Percentiles rank a stretch among this genome's conserved stretches.
These are phyloP conservation scores for Torrubiella hemipterigena DNA, from an alignment of 2,329 filamentous ascomycete species.

Conservation along the genomic window DNA sequence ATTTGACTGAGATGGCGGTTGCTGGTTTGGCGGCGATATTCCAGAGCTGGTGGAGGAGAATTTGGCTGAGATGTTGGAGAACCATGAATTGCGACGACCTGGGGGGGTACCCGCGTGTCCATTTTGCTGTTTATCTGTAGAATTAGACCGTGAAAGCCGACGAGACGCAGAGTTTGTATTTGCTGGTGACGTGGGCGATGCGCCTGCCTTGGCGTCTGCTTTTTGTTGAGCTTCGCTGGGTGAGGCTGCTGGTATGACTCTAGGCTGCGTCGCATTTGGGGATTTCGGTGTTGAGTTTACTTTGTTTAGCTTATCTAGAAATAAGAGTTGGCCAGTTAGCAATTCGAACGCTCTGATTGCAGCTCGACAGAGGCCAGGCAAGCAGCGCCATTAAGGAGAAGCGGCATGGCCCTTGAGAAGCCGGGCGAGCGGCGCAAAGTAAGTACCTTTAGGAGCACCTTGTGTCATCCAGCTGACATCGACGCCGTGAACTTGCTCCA, in stretches of 20 bases:
- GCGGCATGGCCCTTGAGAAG: slow-evolving; percentile 1
- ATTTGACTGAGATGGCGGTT: slow-evolving; percentile 8
- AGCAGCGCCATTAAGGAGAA: no score
- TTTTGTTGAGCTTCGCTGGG: slow-evolving; percentile 10
- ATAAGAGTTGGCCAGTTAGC: neutral
- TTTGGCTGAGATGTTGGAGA: slow-evolving; percentile 84
- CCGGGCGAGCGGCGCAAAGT: slow-evolving; percentile 6
- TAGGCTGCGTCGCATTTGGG: slow-evolving; percentile 17
- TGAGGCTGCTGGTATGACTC: slow-evolving; percentile 18
- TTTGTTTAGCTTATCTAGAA: slow-evolving; percentile 18
- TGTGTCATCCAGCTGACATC: slow-evolving; percentile 86
- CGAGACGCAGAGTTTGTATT: slow-evolving; percentile 14
- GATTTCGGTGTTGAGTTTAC: slow-evolving; percentile 15
- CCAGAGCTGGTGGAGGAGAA: slow-evolving; percentile 52
- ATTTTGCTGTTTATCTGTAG: slow-evolving; percentile 20
- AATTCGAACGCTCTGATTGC: no score
- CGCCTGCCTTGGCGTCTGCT: slow-evolving; percentile 11
- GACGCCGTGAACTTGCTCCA: slow-evolving; percentile 73
- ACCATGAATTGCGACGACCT: slow-evolving; percentile 70
- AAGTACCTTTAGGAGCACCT: slow-evolving; percentile 68
- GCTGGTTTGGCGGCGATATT: slow-evolving; percentile 7
- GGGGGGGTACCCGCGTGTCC: slow-evolving; percentile 20
- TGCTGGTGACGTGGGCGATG: slow-evolving; percentile 5
- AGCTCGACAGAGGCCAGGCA: no score
- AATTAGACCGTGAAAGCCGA: slow-evolving; percentile 20